Evolutionary conservation across 352 stramenopile genomes (phyloP).

Genomic region (Globisporangium iwayamae): DNA sequence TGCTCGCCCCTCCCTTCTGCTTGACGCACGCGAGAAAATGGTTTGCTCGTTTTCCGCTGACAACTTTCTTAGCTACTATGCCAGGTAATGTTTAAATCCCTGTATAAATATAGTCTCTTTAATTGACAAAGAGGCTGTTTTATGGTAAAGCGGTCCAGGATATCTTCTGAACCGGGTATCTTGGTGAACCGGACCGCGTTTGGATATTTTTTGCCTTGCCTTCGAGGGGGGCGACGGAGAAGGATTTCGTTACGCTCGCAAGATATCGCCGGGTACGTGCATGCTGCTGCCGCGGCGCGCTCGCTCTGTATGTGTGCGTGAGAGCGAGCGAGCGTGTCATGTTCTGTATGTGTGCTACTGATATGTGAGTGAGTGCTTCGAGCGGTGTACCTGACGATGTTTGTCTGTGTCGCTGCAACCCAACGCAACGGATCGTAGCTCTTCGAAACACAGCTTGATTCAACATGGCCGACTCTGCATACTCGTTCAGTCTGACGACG

Average conservation of each 20-base stretch:
- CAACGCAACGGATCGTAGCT: neutral
- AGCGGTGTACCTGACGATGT: neutral
- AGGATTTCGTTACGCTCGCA: constrained; percentile 17
- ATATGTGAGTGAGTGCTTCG: neutral
- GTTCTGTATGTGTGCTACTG: neutral
- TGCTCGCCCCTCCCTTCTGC: constrained; percentile 6
- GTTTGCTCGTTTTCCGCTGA: too few species aligned
- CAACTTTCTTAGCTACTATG: neutral
- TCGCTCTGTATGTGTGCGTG: neutral
- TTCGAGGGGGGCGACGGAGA: constrained; percentile 19
- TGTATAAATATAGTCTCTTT: neutral
- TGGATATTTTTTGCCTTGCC: constrained; percentile 12
- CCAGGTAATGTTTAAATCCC: neutral
- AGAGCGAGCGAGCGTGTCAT: neutral
- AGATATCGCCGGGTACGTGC: constrained; percentile 22
- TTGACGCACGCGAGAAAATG: neutral
- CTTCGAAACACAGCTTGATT: constrained; percentile 9
- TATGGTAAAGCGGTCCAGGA: neutral
- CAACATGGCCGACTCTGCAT: constrained; percentile 95
- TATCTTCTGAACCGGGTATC: constrained; percentile 8
- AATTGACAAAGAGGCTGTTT: too few species aligned
- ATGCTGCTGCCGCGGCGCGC: neutral
- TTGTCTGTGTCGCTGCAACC: neutral
- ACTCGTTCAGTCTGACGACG: constrained; percentile 99
- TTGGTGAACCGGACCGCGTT: constrained; percentile 10